Conservation (phyloP, 2,329 filamentous ascomycete species). For the Fusarium devonianum region DNA sequence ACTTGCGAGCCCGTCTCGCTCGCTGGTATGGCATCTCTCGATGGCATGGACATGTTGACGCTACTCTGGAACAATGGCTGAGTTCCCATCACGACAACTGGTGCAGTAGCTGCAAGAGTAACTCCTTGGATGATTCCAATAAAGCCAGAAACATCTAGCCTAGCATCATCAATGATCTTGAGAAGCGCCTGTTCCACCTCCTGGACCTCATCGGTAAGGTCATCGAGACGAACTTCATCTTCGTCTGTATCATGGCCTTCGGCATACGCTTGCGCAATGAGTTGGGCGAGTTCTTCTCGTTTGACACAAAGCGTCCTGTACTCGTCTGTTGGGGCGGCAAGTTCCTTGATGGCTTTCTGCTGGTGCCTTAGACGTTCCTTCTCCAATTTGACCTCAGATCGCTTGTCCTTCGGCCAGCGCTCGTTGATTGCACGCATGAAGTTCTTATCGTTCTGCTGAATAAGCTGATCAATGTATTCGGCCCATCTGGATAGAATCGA, state of each 20-base stretch:
- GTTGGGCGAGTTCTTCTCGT: slow-evolving; percentile 55
- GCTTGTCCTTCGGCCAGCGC: slow-evolving; percentile 54
- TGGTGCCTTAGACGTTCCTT: slow-evolving; percentile 57
- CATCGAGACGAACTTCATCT: slow-evolving; percentile 59
- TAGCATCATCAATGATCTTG: slow-evolving; percentile 52
- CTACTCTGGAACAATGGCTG: slow-evolving; percentile 47
- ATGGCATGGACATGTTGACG: slow-evolving; percentile 45
- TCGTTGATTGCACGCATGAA: slow-evolving; percentile 58
- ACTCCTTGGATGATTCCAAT: slow-evolving; percentile 41
- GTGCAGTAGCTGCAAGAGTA: slow-evolving; percentile 11
- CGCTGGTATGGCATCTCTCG: slow-evolving; percentile 44
- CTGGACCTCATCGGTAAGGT: slow-evolving; percentile 55
- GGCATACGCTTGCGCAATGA: slow-evolving; percentile 59
- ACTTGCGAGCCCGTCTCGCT: slow-evolving; percentile 54
- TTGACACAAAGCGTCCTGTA: slow-evolving; percentile 53
- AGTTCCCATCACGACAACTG: slow-evolving; percentile 53
- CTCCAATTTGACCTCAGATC: slow-evolving; percentile 57
- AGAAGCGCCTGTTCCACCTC: slow-evolving; percentile 53
- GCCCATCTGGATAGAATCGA: slow-evolving; percentile 47
- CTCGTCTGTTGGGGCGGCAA: slow-evolving; percentile 52
- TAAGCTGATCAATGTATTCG: slow-evolving; percentile 49
- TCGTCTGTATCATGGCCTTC: slow-evolving; percentile 60
- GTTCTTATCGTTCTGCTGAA: slow-evolving; percentile 57
- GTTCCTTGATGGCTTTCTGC: slow-evolving; percentile 52
- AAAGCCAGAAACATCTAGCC: slow-evolving; percentile 53